Percentiles rank a stretch among this genome's conserved stretches.
Conservation (phyloP, 2,329 filamentous ascomycete species). For the Scleromitrula shiraiana region DNA sequence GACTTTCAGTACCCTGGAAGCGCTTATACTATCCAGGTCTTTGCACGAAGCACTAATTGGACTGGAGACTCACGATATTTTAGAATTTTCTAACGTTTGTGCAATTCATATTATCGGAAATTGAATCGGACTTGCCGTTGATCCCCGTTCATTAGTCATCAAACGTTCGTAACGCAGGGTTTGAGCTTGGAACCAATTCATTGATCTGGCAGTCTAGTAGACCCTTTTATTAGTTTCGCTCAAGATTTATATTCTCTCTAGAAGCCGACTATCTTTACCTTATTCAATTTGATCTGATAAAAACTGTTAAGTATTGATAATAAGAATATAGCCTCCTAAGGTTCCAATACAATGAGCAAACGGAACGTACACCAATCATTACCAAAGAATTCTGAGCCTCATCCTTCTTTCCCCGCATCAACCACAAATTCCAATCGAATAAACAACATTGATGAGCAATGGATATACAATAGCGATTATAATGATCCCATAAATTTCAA, state of each 20-base stretch:
- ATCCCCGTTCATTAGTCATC: too few relatives aligned
- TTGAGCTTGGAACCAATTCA: too few relatives aligned
- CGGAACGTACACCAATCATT: not conserved
- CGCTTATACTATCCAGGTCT: too few relatives aligned
- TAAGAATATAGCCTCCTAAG: not conserved
- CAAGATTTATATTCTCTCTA: not conserved
- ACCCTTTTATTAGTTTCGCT: too few relatives aligned
- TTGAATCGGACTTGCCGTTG: slow-evolving; percentile 2
- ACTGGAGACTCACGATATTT: too few relatives aligned
- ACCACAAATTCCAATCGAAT: not conserved
- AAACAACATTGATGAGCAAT: slow-evolving; percentile 1
- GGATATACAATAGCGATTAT: not conserved
- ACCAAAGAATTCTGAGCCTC: not conserved
- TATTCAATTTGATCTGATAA: not conserved
- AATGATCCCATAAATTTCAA: not conserved
- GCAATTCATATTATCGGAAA: not conserved
- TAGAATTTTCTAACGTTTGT: too few relatives aligned
- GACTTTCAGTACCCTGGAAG: too few relatives aligned
- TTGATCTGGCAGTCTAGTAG: not conserved
- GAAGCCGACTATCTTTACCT: not conserved
- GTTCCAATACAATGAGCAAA: not conserved
- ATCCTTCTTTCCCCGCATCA: not conserved
- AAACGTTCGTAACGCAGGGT: too few relatives aligned
- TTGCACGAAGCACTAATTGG: too few relatives aligned
- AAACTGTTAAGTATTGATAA: too few relatives aligned